A percentile compares a stretch with the other conserved stretches of the same genome.
Evolutionary conservation across 2,329 filamentous ascomycete species (phyloP).

Genomic region (Myrmaecium sp.): DNA sequence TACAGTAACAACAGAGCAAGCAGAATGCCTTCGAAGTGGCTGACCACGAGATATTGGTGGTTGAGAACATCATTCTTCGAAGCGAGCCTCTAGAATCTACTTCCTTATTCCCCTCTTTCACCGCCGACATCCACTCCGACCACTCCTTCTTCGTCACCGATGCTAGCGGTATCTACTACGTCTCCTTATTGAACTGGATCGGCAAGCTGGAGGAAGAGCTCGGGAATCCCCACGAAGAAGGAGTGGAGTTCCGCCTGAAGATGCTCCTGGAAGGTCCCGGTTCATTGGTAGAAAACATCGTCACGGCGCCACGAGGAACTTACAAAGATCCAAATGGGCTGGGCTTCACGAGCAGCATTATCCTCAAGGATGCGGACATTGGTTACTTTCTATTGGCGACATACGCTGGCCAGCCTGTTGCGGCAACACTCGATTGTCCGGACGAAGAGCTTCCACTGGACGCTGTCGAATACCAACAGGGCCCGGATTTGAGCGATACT

Average conservation of each 20-base stretch:
- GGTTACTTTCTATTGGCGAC: constrained; percentile 40
- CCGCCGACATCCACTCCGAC: constrained; percentile 34
- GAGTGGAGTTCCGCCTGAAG: constrained; percentile 38
- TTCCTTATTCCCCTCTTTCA: constrained; percentile 37
- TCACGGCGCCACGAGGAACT: constrained; percentile 15
- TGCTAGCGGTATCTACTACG: constrained; percentile 32
- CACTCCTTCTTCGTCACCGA: constrained; percentile 44
- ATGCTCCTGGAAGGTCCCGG: constrained; percentile 35
- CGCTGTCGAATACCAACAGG: constrained; percentile 7
- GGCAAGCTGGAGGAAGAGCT: constrained; percentile 40
- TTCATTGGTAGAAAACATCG: constrained; percentile 30
- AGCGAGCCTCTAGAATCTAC: constrained; percentile 7
- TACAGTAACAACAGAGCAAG: constrained; percentile 7
- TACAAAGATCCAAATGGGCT: constrained; percentile 13
- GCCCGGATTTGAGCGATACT: too few relatives aligned
- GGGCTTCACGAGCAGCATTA: constrained; percentile 28
- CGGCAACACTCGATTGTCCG: constrained; percentile 34
- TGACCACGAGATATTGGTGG: constrained; percentile 17
- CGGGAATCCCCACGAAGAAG: constrained; percentile 30
- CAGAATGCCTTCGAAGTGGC: constrained; percentile 8
- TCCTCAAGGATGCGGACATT: constrained; percentile 38
- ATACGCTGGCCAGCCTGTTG: constrained; percentile 30
- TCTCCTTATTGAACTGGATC: constrained; percentile 41
- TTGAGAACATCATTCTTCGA: constrained; percentile 24
- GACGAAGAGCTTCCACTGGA: constrained; percentile 12